phyloP scores from a whole-genome alignment of 192 early-diverging fungal genomes.

The Jimgerdemannia flammicorona region DNA sequence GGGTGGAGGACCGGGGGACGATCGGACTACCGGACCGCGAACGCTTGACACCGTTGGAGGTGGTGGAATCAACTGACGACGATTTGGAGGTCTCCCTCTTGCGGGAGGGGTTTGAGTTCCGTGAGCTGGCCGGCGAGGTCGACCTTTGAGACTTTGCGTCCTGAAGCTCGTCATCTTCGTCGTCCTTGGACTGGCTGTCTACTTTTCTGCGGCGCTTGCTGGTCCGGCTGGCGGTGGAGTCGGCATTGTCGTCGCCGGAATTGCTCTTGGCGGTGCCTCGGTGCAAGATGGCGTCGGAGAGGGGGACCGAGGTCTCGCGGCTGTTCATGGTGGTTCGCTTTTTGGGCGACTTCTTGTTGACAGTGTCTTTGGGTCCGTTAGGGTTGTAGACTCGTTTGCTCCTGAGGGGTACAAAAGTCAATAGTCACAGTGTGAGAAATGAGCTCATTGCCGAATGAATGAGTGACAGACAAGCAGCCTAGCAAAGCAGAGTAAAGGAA shows the following conservation, averaged over 20 bases:
- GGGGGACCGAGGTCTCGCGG: constrained; percentile 46
- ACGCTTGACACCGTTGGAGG: background rate
- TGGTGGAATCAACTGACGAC: background rate
- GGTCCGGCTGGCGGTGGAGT: constrained; percentile 4
- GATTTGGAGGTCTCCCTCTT: background rate
- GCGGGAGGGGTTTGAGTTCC: background rate
- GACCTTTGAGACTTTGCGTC: background rate
- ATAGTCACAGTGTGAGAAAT: background rate
- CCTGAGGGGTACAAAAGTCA: constrained; percentile 2
- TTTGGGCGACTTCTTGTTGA: constrained; percentile 38
- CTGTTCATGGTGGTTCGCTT: constrained; percentile 53
- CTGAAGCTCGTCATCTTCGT: constrained; percentile 8
- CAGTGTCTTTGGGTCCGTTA: constrained; percentile 2
- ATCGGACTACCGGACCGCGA: background rate
- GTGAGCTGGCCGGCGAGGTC: background rate
- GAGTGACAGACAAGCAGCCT: background rate
- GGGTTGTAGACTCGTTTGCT: constrained; percentile 5
- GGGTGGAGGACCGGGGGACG: too few species aligned
- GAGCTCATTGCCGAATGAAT: background rate
- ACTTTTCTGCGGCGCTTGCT: constrained; percentile 28
- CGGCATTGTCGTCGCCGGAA: background rate
- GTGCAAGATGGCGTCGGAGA: constrained; percentile 29
- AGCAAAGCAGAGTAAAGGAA: constrained; percentile 10
- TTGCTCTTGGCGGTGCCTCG: background rate
- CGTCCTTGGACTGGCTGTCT: constrained; percentile 15